Evolutionary conservation across 106 monocot genomes (phyloP).

Genomic region (Hemerocallis citrina): DNA sequence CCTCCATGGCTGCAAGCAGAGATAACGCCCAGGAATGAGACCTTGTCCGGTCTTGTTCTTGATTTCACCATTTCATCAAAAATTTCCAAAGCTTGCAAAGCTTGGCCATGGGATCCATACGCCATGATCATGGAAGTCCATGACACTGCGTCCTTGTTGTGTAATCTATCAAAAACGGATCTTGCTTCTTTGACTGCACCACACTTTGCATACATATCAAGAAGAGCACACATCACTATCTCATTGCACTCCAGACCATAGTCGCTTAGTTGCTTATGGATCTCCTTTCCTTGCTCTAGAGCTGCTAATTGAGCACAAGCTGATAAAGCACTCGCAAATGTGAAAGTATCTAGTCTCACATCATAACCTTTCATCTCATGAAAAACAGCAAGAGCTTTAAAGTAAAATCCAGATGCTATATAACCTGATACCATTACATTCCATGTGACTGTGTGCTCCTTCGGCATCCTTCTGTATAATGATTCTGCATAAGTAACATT

Average conservation of each 20-base stretch:
- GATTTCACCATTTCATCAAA: slow-evolving; percentile 40
- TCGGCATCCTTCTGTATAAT: slow-evolving; percentile 30
- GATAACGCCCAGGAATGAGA: slow-evolving; percentile 58
- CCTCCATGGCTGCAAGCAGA: slow-evolving; percentile 72
- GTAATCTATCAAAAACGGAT: slow-evolving; percentile 40
- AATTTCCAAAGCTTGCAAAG: slow-evolving; percentile 42
- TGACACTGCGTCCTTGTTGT: slow-evolving; percentile 40
- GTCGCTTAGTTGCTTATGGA: slow-evolving; percentile 33
- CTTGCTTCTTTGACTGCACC: slow-evolving; percentile 52
- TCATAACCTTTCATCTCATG: slow-evolving; percentile 28
- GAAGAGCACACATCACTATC: slow-evolving; percentile 55
- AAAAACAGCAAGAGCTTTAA: slow-evolving; percentile 34
- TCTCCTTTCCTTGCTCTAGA: slow-evolving; percentile 56
- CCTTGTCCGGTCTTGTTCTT: slow-evolving; percentile 33
- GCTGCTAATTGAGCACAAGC: slow-evolving; percentile 64
- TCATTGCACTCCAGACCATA: slow-evolving; percentile 34
- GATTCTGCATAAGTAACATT: slow-evolving; percentile 27
- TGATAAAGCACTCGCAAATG: slow-evolving; percentile 46
- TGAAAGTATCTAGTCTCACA: slow-evolving; percentile 39
- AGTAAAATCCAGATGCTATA: slow-evolving; percentile 28
- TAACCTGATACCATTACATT: slow-evolving; percentile 78
- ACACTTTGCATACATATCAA: slow-evolving; percentile 87
- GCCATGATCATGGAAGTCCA: slow-evolving; percentile 82
- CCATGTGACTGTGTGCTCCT: slow-evolving; percentile 39
- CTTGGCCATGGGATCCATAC: slow-evolving; percentile 58